These are phyloP conservation scores for Cladosporium colombiae DNA, from an alignment of 2,329 filamentous ascomycete genomes.

Conservation along the genomic window DNA sequence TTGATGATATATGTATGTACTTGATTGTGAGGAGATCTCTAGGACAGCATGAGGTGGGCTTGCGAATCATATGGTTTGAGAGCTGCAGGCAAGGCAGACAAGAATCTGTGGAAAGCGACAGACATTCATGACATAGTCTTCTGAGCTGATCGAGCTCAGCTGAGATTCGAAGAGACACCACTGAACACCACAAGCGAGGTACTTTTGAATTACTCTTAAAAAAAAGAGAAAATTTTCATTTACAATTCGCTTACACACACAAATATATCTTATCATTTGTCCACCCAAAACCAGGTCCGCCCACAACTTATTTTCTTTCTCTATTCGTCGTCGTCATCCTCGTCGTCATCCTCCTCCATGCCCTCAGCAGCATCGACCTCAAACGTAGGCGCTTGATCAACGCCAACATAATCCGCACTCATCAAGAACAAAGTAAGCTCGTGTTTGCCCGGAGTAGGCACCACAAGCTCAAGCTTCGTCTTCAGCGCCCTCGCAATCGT, in stretches of 20 bases:
- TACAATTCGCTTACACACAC: not conserved
- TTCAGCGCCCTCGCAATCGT: constrained; percentile 79
- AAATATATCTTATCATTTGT: not conserved
- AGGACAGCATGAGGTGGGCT: not conserved
- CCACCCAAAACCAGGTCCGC: not conserved
- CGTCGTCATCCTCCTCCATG: constrained; percentile 92
- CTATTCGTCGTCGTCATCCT: constrained; percentile 61
- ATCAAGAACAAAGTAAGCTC: constrained; percentile 90
- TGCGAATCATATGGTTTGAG: too few relatives aligned
- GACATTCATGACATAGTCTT: too few relatives aligned
- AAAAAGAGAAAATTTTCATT: not conserved
- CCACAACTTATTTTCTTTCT: not conserved
- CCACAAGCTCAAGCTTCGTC: constrained; percentile 81
- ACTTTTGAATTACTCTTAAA: not conserved
- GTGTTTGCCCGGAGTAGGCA: constrained; percentile 80
- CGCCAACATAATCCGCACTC: constrained; percentile 94
- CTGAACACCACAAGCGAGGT: not conserved
- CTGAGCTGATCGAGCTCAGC: not conserved
- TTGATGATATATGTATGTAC: not conserved
- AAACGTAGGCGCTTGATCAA: constrained; percentile 93
- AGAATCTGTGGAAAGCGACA: too few relatives aligned
- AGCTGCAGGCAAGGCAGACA: too few relatives aligned
- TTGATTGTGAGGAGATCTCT: too few relatives aligned
- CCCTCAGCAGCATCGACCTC: constrained; percentile 83
- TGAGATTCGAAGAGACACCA: not conserved